These are phyloP conservation scores for Mycena capillaripes DNA, from an alignment of 768 basidiomycete genomes.

Conservation along the genomic window DNA sequence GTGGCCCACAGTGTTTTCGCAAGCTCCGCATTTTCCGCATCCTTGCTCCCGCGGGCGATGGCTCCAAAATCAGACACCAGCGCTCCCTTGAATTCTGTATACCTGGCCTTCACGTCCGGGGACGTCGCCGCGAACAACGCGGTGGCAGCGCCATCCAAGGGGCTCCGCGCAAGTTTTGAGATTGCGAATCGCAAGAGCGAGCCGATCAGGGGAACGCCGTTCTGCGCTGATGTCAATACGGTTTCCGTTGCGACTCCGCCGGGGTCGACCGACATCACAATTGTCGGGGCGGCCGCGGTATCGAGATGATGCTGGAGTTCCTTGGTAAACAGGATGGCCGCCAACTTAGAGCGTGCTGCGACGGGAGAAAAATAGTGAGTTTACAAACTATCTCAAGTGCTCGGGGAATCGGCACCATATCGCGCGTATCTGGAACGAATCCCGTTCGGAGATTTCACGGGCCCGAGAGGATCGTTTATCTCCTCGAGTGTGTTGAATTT, in stretches of 20 bases:
- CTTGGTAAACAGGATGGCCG: slow-evolving; percentile 57
- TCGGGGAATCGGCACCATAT: not conserved
- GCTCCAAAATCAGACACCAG: not conserved
- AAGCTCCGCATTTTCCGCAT: not conserved
- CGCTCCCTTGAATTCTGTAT: not conserved
- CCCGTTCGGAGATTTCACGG: slow-evolving; percentile 41
- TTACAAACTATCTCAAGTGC: not conserved
- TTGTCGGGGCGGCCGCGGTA: slow-evolving; percentile 33
- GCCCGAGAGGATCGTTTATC: slow-evolving; percentile 48
- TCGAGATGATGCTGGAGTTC: slow-evolving; percentile 62
- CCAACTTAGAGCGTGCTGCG: slow-evolving; percentile 65
- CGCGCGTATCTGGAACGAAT: slow-evolving; percentile 43
- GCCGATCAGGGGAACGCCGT: not conserved
- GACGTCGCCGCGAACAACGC: slow-evolving; percentile 2
- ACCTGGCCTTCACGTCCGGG: not conserved
- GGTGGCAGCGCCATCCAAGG: slow-evolving; percentile 3
- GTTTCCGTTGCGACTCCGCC: slow-evolving; percentile 15
- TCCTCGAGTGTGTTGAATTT: slow-evolving; percentile 48
- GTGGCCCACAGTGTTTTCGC: not conserved
- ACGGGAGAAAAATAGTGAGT: too few species aligned
- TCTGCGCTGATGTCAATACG: not conserved
- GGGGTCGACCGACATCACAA: not conserved
- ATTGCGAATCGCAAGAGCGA: not conserved
- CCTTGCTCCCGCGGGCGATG: not conserved
- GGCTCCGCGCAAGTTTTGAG: not conserved